Evolutionary conservation across 305 asterid genomes (phyloP).

Genomic region (Solanum aculeatissimum): DNA sequence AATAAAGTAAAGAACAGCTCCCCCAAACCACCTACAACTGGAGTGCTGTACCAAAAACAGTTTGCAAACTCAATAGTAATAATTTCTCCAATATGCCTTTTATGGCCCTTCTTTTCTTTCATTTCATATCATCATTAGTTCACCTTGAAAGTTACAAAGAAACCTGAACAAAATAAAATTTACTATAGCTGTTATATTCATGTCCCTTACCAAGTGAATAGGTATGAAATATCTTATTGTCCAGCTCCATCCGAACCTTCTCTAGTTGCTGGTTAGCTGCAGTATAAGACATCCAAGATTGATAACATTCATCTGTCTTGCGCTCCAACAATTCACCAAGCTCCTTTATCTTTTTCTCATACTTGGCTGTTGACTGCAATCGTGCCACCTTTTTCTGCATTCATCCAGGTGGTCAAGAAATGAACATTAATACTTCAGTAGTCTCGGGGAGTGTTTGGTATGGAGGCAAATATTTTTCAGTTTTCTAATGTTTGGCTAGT

Average conservation of each 20-base stretch:
- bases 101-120: neutral
- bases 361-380: conserved; percentile 47
- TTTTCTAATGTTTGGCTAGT: neutral
- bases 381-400: conserved; percentile 51
- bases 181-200: neutral
- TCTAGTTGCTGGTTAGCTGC: conserved; percentile 75
- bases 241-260: conserved; percentile 82
- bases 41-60: neutral
- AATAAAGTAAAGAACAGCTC: neutral
- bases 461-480: neutral
- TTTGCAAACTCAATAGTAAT: neutral
- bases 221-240: conserved; percentile 61
- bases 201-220: conserved; percentile 64
- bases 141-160: neutral
- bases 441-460: neutral
- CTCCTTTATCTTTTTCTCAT: conserved; percentile 74
- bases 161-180: neutral
- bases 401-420: neutral
- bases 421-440: neutral
- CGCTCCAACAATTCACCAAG: conserved; percentile 53
- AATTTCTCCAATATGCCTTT: neutral
- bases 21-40: neutral
- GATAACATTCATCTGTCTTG: conserved; percentile 89
- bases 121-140: neutral
- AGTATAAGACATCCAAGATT: conserved; percentile 96